These are phyloP conservation scores for Termitomyces sp. DNA, from an alignment of 768 basidiomycete species.

Conservation along the genomic window DNA sequence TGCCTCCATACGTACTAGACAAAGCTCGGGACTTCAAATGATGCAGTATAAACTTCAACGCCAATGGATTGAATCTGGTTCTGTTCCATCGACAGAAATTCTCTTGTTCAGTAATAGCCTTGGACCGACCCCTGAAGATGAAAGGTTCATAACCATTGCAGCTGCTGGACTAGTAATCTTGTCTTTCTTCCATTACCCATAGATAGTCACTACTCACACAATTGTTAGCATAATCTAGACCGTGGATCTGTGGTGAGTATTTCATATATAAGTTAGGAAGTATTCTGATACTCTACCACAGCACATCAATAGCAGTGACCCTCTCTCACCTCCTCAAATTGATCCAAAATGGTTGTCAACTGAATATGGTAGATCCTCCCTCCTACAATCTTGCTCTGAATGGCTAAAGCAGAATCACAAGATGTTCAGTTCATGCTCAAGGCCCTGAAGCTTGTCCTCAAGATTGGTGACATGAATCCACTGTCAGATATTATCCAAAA, in stretches of 20 bases:
- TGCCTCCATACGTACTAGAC: background rate
- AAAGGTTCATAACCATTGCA: background rate
- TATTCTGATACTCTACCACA: too few species aligned
- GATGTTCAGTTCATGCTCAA: background rate
- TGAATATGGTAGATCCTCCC: background rate
- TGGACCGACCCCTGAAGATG: background rate
- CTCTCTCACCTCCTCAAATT: background rate
- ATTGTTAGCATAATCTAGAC: too few species aligned
- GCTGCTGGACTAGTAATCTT: background rate
- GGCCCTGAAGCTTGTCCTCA: background rate
- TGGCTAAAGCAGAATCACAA: too few species aligned
- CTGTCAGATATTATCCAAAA: background rate
- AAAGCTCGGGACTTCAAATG: background rate
- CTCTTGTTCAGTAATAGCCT: background rate
- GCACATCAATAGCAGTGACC: background rate
- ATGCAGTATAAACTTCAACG: background rate
- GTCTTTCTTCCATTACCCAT: background rate
- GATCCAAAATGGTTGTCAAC: background rate
- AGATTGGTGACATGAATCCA: background rate
- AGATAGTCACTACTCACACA: background rate
- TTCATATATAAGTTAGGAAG: too few species aligned
- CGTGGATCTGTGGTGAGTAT: too few species aligned
- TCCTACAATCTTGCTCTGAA: too few species aligned
- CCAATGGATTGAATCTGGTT: background rate
- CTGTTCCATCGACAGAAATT: background rate